Conservation (phyloP, 257 asterid genomes). For the Solanum phureja region DNA sequence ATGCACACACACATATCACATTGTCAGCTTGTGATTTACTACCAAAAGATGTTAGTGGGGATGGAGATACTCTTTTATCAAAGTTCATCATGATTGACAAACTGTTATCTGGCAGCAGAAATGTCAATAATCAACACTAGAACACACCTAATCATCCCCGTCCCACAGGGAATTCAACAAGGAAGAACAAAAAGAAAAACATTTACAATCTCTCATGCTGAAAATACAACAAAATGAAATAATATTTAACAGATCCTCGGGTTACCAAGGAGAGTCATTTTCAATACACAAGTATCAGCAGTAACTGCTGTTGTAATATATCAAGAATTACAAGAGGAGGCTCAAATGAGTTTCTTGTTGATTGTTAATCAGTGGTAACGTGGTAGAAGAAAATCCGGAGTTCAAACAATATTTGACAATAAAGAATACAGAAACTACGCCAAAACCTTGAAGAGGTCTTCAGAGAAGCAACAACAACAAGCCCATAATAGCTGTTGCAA, state of each 20-base stretch:
- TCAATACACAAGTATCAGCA: not conserved
- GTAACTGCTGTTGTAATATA: not conserved
- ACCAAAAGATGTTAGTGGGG: not conserved
- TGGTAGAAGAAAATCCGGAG: not conserved
- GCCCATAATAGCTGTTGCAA: constrained; percentile 15
- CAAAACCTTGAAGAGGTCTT: not conserved
- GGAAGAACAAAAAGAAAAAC: not conserved
- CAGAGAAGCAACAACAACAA: constrained; percentile 18
- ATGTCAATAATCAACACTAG: not conserved
- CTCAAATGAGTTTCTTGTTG: not conserved
- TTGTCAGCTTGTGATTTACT: not conserved
- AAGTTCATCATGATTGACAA: not conserved
- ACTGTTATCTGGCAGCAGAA: not conserved
- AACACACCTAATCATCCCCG: not conserved
- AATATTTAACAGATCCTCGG: not conserved
- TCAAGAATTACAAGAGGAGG: not conserved
- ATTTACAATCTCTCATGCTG: not conserved
- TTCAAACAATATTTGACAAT: not conserved
- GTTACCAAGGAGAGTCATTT: not conserved
- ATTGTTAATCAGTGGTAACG: not conserved
- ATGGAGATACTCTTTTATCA: not conserved
- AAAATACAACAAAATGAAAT: not conserved
- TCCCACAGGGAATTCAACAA: not conserved
- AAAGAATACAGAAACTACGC: not conserved
- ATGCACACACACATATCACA: not conserved